Evolutionary conservation across 2,329 filamentous ascomycete genomes (phyloP).

Genomic region (Alternaria gaisen): DNA sequence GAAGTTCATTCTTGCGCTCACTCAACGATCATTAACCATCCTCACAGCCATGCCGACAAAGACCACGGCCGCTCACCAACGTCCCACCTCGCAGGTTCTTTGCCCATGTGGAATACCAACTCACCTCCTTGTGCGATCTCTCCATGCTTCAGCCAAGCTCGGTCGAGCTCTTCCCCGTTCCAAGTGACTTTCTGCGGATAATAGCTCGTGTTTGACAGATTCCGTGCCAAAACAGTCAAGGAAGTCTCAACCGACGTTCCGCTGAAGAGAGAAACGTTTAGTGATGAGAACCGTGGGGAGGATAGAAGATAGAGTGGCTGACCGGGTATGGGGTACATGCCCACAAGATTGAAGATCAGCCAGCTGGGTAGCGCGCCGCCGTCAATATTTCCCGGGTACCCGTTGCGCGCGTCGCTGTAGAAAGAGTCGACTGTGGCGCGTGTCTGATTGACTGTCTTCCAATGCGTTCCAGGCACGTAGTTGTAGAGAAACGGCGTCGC

Average conservation of each 20-base stretch:
- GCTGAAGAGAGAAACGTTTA: conserved; percentile 10
- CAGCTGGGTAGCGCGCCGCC: conserved; percentile 56
- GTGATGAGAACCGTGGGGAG: conserved; percentile 48
- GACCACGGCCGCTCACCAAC: conserved; percentile 12
- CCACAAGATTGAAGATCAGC: conserved; percentile 57
- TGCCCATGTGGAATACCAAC: conserved; percentile 14
- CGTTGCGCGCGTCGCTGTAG: conserved; percentile 40
- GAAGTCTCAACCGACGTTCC: conserved; percentile 12
- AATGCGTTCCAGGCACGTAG: conserved; percentile 5
- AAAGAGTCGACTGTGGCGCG: conserved; percentile 45
- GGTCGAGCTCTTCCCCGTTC: conserved; percentile 9
- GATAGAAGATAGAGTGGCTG: conserved; percentile 53
- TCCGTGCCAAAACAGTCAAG: conserved; percentile 6
- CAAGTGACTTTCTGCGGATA: conserved; percentile 12
- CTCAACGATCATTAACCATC: no score
- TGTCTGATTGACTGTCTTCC: conserved; percentile 23
- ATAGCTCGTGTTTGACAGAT: conserved; percentile 11
- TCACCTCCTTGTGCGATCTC: conserved; percentile 13
- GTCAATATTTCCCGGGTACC: conserved; percentile 53
- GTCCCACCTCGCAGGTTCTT: conserved; percentile 10
- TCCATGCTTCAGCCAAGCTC: conserved; percentile 12
- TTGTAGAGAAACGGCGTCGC: conserved; percentile 7
- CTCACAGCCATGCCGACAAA: conserved; percentile 6
- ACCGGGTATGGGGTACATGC: conserved; percentile 54
- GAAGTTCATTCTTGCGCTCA: no score